Percentiles rank a stretch among this genome's conserved stretches.
These are phyloP conservation scores for Aspergillus nanangensis DNA, from an alignment of 495 filamentous ascomycete species.

Conservation along the genomic window DNA sequence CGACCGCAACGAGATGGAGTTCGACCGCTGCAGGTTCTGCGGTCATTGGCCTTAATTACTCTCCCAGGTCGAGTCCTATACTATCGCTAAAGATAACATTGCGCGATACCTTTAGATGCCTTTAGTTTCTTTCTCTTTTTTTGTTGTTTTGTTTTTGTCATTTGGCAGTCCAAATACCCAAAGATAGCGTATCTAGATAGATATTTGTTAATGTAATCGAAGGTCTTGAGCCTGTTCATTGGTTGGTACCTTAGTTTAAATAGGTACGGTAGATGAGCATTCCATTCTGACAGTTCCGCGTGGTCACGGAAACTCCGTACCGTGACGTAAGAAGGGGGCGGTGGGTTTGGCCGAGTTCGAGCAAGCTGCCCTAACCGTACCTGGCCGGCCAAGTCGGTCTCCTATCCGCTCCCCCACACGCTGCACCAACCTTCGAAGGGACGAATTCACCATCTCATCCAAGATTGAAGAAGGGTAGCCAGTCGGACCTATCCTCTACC, in stretches of 20 bases:
- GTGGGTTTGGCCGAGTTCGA: background rate
- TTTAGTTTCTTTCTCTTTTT: background rate
- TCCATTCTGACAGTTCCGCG: background rate
- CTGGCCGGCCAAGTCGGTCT: background rate
- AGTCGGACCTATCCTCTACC: too few relatives aligned
- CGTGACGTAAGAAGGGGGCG: conserved; percentile 1
- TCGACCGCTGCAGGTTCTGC: conserved; percentile 27
- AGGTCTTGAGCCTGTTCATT: too few relatives aligned
- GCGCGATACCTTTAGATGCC: background rate
- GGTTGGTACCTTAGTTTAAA: too few relatives aligned
- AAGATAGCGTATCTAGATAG: conserved; percentile 5
- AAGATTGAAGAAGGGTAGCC: too few relatives aligned
- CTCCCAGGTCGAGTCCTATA: background rate
- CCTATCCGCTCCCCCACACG: too few relatives aligned
- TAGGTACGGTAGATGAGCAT: too few relatives aligned
- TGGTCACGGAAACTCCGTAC: background rate
- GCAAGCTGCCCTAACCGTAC: background rate
- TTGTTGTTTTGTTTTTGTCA: background rate
- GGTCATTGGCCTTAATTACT: conserved; percentile 7
- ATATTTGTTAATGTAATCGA: conserved; percentile 3
- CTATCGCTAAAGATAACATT: too few relatives aligned
- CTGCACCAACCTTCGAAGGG: too few relatives aligned
- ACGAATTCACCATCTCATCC: too few relatives aligned
- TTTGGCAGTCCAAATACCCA: conserved; percentile 28
- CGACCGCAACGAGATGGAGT: background rate